These are phyloP conservation scores for Colletotrichum endophyticum DNA, from an alignment of 2,329 filamentous ascomycete species.

Conservation along the genomic window DNA sequence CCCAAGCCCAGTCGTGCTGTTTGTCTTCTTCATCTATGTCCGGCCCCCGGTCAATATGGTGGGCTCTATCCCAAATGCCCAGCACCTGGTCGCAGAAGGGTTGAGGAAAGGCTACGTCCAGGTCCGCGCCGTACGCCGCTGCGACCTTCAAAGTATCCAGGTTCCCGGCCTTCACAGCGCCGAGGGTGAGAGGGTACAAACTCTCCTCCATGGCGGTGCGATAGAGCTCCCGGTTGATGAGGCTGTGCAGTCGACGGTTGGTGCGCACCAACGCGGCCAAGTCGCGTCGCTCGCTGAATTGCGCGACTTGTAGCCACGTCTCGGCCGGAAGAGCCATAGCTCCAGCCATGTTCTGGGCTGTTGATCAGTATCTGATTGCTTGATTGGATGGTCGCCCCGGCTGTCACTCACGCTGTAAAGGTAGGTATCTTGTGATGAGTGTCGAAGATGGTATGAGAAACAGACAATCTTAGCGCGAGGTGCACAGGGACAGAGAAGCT, in stretches of 20 bases:
- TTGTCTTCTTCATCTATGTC: neutral
- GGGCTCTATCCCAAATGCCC: neutral
- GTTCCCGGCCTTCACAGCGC: accelerated
- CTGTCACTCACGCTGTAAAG: neutral
- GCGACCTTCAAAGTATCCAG: neutral
- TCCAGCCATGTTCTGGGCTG: neutral
- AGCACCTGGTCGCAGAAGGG: neutral
- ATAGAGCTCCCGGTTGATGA: neutral
- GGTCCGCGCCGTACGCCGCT: neutral
- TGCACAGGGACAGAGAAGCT: neutral
- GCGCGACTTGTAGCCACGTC: neutral
- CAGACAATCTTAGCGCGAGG: neutral
- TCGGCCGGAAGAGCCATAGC: neutral
- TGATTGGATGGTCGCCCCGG: neutral
- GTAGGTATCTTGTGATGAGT: neutral
- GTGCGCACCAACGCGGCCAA: neutral
- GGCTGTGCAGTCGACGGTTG: neutral
- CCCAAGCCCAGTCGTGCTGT: neutral
- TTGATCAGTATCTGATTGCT: neutral
- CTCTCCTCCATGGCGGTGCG: neutral
- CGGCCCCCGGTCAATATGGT: neutral
- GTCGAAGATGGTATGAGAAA: neutral
- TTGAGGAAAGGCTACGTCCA: neutral
- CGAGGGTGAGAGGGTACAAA: neutral
- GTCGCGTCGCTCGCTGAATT: neutral